Evolutionary conservation across 2,329 filamentous ascomycete species (phyloP).

Genomic region (Botrytis aclada): DNA sequence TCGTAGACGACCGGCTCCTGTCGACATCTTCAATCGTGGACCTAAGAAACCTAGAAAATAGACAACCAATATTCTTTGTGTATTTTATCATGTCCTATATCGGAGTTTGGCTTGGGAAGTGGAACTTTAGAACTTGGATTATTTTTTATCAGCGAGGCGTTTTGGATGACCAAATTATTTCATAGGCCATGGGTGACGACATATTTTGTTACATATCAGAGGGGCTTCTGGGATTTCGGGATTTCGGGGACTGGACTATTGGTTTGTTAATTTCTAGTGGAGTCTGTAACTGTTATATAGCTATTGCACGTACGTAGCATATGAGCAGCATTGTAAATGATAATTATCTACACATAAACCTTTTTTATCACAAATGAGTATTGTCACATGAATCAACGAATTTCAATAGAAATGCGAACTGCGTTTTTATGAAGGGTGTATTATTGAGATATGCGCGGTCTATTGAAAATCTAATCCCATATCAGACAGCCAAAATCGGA

Average conservation of each 20-base stretch:
- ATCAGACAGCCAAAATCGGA: conserved; percentile 12
- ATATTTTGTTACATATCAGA: background rate
- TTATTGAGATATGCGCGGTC: conserved; percentile 3
- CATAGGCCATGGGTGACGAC: background rate
- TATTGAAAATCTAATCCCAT: conserved; percentile 12
- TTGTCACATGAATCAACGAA: background rate
- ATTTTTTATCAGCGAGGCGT: background rate
- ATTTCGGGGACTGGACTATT: background rate
- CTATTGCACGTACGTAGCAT: background rate
- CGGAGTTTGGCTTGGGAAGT: background rate
- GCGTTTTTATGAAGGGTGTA: background rate
- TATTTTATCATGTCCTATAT: background rate
- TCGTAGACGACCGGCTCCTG: conserved; percentile 6
- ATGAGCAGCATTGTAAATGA: background rate
- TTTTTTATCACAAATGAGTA: background rate
- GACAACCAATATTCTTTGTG: background rate
- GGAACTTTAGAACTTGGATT: background rate
- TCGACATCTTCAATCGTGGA: conserved; percentile 20
- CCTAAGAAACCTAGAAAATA: conserved; percentile 19
- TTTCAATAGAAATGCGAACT: too few relatives aligned
- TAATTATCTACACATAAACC: background rate
- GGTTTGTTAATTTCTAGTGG: too few relatives aligned
- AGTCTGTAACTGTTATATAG: background rate
- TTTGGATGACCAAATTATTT: background rate
- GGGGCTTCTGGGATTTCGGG: background rate